phyloP scores from a whole-genome alignment of 192 early-diverging fungal species.

The Funneliformis mosseae region DNA sequence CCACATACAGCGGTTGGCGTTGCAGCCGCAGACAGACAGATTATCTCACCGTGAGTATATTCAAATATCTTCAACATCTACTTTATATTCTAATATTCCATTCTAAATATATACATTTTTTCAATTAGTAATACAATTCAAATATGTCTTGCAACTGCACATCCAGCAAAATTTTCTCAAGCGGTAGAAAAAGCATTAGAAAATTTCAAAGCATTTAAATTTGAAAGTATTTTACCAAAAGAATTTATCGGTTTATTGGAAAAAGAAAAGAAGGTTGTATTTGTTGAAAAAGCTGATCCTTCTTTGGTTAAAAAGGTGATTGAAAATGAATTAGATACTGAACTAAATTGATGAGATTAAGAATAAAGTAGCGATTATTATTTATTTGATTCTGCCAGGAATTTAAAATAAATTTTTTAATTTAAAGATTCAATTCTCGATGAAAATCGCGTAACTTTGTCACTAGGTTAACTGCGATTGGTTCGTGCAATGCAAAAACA shows the following conservation, averaged over 20 bases:
- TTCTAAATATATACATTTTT: conserved; percentile 28
- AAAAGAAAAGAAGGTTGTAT: conserved; percentile 65
- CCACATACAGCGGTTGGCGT: conserved; percentile 98
- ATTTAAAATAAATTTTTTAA: too few relatives aligned
- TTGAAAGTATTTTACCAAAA: conserved; percentile 63
- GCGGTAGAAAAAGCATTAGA: conserved; percentile 80
- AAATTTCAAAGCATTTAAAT: conserved; percentile 53
- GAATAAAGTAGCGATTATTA: too few relatives aligned
- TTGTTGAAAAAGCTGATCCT: conserved; percentile 53
- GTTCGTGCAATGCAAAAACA: too few relatives aligned
- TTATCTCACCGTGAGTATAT: not conserved
- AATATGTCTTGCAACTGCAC: conserved; percentile 87
- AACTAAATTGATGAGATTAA: conserved; percentile 22
- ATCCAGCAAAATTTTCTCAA: conserved; percentile 95
- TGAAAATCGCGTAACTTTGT: too few relatives aligned
- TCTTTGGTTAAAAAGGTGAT: conserved; percentile 55
- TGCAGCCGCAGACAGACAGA: conserved; percentile 69
- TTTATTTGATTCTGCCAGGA: too few relatives aligned
- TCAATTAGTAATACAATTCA: conserved; percentile 28
- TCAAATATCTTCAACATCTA: conserved; percentile 23
- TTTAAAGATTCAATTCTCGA: too few relatives aligned
- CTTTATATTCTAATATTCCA: conserved; percentile 30
- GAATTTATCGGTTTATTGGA: conserved; percentile 72
- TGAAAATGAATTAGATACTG: conserved; percentile 50
- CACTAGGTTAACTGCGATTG: too few relatives aligned